Conservation (phyloP, 2,329 filamentous ascomycete genomes). For the Furcasterigmium furcatum region DNA sequence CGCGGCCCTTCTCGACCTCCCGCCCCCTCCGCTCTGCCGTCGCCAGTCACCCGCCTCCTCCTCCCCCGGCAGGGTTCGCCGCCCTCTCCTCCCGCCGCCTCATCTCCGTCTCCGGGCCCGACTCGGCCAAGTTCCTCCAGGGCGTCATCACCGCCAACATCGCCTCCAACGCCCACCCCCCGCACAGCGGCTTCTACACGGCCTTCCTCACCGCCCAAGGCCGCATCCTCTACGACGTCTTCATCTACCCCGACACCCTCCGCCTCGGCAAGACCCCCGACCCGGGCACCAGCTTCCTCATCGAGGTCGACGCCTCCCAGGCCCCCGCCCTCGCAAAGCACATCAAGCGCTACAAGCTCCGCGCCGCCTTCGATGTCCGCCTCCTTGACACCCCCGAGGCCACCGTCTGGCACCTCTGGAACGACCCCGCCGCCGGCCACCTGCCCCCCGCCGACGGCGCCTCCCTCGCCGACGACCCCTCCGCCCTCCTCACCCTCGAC, state of each 20-base stretch:
- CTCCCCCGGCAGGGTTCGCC: conserved; percentile 44
- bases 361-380: conserved; percentile 72
- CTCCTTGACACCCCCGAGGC: conserved; percentile 63
- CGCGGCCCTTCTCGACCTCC: conserved; percentile 22
- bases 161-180: conserved; percentile 30
- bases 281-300: conserved; percentile 45
- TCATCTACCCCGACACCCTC: conserved; percentile 68
- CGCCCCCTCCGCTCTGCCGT: conserved; percentile 16
- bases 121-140: conserved; percentile 82
- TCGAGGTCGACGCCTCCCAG: conserved; percentile 77
- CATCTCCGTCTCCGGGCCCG: conserved; percentile 74
- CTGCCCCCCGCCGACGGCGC: neutral
- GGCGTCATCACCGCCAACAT: conserved; percentile 78
- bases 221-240: conserved; percentile 82
- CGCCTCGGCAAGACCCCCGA: conserved; percentile 18
- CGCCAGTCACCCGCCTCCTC: conserved; percentile 26
- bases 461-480: conserved; percentile 4
- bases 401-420: conserved; percentile 74
- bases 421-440: conserved; percentile 32
- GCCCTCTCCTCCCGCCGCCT: conserved; percentile 71
- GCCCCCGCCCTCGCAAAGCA: conserved; percentile 63
- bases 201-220: conserved; percentile 86
- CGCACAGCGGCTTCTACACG: conserved; percentile 63
- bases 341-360: conserved; percentile 80
- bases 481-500: conserved; percentile 37